Evolutionary conservation across 805 yeast species (phyloP).

Genomic region (Scheffersomyces coipomensis): DNA sequence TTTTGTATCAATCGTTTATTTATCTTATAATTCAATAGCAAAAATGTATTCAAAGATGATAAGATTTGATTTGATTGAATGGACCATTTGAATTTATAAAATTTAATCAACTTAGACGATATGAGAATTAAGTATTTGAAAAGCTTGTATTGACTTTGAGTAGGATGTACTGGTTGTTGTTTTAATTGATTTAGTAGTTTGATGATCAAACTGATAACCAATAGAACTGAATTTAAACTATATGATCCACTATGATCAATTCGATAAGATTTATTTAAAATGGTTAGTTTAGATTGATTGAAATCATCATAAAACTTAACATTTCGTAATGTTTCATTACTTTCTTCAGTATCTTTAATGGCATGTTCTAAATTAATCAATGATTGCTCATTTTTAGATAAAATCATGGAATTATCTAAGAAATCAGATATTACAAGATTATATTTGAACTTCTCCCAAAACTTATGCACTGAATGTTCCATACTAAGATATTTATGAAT

Average conservation of each 20-base stretch:
- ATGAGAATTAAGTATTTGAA: constrained; percentile 29
- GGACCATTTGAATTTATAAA: constrained; percentile 18
- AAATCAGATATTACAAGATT: constrained; percentile 35
- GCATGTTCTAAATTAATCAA: constrained; percentile 14
- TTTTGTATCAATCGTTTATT: constrained; percentile 35
- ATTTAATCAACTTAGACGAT: constrained; percentile 26
- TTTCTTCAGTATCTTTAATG: neutral
- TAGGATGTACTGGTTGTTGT: neutral
- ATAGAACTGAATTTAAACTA: constrained; percentile 15
- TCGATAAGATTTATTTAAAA: constrained; percentile 5
- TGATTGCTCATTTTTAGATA: constrained; percentile 42
- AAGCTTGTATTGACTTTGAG: constrained; percentile 14
- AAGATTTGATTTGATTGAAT: constrained; percentile 22
- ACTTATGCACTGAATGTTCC: constrained; percentile 14
- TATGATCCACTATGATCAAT: constrained; percentile 6
- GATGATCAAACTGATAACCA: constrained; percentile 23
- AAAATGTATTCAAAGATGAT: constrained; percentile 24
- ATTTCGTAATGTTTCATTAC: too few relatives aligned
- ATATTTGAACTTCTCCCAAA: constrained; percentile 43
- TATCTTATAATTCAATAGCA: constrained; percentile 31
- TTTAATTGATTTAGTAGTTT: constrained; percentile 22
- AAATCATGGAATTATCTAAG: constrained; percentile 38
- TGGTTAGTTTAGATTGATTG: constrained; percentile 20
- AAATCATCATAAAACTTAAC: constrained; percentile 5
- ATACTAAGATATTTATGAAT: constrained; percentile 27